Evolutionary conservation across 441 rosid genomes (phyloP), one percentile per base, ranked within the genome.

Genomic region (Raphanus hybrid): DNA sequence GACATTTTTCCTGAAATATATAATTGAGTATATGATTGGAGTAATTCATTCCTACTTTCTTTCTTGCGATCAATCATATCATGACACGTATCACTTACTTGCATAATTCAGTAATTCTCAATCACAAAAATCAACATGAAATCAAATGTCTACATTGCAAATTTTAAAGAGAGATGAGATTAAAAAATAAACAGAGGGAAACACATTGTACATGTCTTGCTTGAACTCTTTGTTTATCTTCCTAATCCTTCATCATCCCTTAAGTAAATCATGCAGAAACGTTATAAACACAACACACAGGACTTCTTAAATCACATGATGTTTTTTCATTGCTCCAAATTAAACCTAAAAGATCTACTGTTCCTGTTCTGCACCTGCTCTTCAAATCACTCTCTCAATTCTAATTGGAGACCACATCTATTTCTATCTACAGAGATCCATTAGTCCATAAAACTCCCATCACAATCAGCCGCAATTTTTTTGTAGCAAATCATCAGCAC

Each of bases 121-220:
- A 60, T 10, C 69, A 69, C n/a, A 45, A 26, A 8, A 62, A 23
- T 11, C 63, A 45, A 57, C 41, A 58, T 65, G 55, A 71, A 43
- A 65, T 66, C 57, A 48, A 59, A 66, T 72, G 73, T 78, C 77
- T 78, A 64, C 48, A 72, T 72, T 79, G 71, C 75, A 69, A 63
- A 55, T 74, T 23, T 52, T 32, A 74, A 62, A 79, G 71, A 68
- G 54, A 39, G 71, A 62, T 41, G 60, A 48, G 11, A 43, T 9
- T 43, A 63, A 72, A 55, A 74, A 50, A 61, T 63, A 74, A 79
- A 45, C 75, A 74, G 55, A 79, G 75, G 78, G 57, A 73, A 79
- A 69, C 75, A 79, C 75, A 63, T 69, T 74, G 10, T 79, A 74
- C 82, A 78, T 52, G 10, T 68, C 67, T 73, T 41, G 78, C 74